Conservation (phyloP, 2,329 filamentous ascomycete genomes). For the Trichoderma simmonsii region DNA sequence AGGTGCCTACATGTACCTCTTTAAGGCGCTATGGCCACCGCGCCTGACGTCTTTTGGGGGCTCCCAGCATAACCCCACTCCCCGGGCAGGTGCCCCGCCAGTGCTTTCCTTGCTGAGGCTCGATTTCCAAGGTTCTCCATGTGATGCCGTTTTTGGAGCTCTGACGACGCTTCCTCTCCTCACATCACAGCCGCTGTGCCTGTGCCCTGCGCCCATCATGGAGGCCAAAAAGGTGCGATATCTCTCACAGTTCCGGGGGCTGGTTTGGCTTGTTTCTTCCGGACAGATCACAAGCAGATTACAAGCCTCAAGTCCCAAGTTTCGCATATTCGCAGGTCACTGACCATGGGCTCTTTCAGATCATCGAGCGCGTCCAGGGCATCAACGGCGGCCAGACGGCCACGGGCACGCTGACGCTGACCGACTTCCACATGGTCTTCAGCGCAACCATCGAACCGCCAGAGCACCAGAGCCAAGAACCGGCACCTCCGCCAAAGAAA, state of each 20-base stretch:
- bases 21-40: neutral
- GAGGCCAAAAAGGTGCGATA: conserved; percentile 40
- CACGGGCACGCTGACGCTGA: conserved; percentile 57
- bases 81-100: conserved; percentile 11
- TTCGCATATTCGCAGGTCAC: neutral
- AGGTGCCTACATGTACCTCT: neutral
- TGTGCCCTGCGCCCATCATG: conserved; percentile 28
- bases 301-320: neutral
- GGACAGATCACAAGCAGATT: neutral
- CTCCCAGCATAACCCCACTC: conserved; percentile 8
- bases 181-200: neutral
- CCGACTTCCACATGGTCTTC: conserved; percentile 60
- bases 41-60: conserved; percentile 19
- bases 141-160: conserved; percentile 11
- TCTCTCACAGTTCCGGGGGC: neutral
- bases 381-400: conserved; percentile 57
- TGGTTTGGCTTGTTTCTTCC: neutral
- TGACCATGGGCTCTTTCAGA: conserved; percentile 28
- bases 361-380: conserved; percentile 58
- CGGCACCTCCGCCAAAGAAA: conserved; percentile 31
- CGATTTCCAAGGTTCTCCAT: neutral
- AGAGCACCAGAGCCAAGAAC: conserved; percentile 23
- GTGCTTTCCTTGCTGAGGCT: conserved; percentile 7
- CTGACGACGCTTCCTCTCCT: conserved; percentile 17
- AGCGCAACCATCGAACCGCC: conserved; percentile 38